Conservation (phyloP, 495 filamentous ascomycete genomes). For the Penicillium maclennaniae region DNA sequence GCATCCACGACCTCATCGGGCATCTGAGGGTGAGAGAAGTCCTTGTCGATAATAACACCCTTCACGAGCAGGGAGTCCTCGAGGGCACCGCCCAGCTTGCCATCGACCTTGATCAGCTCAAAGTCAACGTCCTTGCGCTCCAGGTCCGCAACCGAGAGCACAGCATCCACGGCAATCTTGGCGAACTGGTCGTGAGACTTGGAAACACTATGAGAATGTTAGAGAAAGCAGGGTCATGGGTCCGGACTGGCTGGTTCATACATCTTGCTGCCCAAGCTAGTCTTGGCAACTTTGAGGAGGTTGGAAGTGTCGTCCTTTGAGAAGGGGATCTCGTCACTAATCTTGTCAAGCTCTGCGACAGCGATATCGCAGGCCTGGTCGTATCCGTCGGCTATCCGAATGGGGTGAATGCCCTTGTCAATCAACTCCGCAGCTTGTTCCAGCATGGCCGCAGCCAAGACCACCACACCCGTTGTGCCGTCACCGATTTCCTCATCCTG, state of each 20-base stretch:
- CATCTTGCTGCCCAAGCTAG: constrained; percentile 97
- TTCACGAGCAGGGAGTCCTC: constrained; percentile 93
- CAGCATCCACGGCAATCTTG: constrained; percentile 93
- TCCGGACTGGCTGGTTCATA: constrained; percentile 20
- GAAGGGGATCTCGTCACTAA: constrained; percentile 88
- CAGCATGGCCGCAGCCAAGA: constrained; percentile 88
- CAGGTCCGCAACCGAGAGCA: constrained; percentile 93
- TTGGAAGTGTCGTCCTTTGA: constrained; percentile 71
- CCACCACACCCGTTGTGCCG: constrained; percentile 96
- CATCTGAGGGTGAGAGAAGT: constrained; percentile 99
- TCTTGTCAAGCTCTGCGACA: constrained; percentile 82
- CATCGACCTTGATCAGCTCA: constrained; percentile 98
- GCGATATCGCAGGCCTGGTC: constrained; percentile 97
- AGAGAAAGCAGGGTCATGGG: constrained; percentile 13
- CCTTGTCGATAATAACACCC: constrained; percentile 98
- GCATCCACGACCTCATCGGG: constrained; percentile 88
- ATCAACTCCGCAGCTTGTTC: constrained; percentile 98
- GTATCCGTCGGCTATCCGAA: constrained; percentile 96
- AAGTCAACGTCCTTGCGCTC: constrained; percentile 98
- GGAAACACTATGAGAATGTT: constrained; percentile 61
- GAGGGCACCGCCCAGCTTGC: constrained; percentile 93
- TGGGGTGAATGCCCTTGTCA: constrained; percentile 99
- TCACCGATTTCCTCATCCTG: constrained; percentile 99
- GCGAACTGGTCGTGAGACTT: constrained; percentile 98
- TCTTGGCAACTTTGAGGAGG: constrained; percentile 89